These are phyloP conservation scores for Mycena rebaudengoi DNA, from an alignment of 768 basidiomycete species.

Conservation along the genomic window DNA sequence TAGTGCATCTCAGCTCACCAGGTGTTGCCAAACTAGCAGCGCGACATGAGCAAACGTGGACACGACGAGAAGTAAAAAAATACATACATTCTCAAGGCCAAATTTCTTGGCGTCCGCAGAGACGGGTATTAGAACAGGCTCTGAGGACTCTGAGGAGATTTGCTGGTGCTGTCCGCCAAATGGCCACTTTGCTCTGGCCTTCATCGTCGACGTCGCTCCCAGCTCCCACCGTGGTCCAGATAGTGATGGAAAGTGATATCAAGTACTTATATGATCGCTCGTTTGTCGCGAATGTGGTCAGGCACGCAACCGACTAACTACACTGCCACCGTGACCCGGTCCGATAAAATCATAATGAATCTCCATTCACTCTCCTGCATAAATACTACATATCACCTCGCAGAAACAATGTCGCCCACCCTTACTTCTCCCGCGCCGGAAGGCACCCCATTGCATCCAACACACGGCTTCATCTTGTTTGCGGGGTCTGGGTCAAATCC, in stretches of 20 bases:
- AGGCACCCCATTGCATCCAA: constrained; percentile 73
- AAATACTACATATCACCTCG: not conserved
- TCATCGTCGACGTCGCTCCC: too few species aligned
- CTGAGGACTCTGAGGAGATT: constrained; percentile 31
- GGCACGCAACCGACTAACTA: too few species aligned
- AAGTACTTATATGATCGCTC: too few species aligned
- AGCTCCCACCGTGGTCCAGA: constrained; percentile 3
- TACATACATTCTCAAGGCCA: constrained; percentile 95
- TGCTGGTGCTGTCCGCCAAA: constrained; percentile 39
- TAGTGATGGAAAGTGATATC: constrained; percentile 2
- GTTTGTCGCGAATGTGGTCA: too few species aligned
- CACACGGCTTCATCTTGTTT: constrained; percentile 61
- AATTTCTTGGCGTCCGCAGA: constrained; percentile 87
- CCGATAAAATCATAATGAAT: too few species aligned
- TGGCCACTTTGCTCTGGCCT: constrained; percentile 47
- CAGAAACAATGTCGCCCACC: constrained; percentile 66
- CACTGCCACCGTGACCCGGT: too few species aligned
- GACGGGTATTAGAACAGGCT: constrained; percentile 42
- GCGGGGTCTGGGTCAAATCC: constrained; percentile 66
- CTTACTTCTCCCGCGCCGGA: constrained; percentile 56
- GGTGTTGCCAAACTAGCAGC: constrained; percentile 89
- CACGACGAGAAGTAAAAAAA: not conserved
- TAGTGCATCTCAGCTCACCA: constrained; percentile 64
- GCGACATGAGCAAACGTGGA: constrained; percentile 16
- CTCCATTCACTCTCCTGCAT: not conserved